Evolutionary conservation across 2,329 filamentous ascomycete species (phyloP), one percentile per base, ranked within the genome.

Genomic region (Verticillium nubilum): DNA sequence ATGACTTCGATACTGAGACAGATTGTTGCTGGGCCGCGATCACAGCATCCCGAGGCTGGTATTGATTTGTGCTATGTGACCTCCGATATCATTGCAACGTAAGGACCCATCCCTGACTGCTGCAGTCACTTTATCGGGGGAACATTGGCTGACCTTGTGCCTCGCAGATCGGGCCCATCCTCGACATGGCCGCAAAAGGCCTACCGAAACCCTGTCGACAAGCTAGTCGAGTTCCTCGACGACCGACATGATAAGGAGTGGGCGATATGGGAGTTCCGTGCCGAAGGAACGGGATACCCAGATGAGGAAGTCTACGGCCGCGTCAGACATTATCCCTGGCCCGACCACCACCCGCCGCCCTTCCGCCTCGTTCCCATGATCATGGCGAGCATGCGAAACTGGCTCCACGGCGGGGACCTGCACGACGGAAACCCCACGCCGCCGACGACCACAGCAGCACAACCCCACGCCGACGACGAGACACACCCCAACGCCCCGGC

Each of bases 261-360:
- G 95, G 87, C 89, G 3, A 97, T 99, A 68, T 99, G 94, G 92
- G 95, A 99, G 76, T 99, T 99, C 68, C 88, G 95, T 53, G 95
- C 92, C 35, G 95, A 99, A 73, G 95, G 95, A 5, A 97, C 95
- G 0, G 95, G 95, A 1, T 99, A 99, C 69, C 92, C 92, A 0
- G 95, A 99, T 70, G 84, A 87, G 19, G 90, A 93, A 60, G 94
- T 99, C 1, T 92, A 97, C 71, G 83, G 86, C 33, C 84, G 93
- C 3, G 88, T 98, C 64, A 85, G 89, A 64, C 95, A 99, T 75
- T 98, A 93, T 69, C 95, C 95, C 0, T 99, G 91, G 86, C 95
- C 95, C 0, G 95, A 99, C 71, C 95, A 99, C 71, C 95, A 99
- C 71, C 95, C 95, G 3, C 95, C 95, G 57, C 95, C 95, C 0